These are phyloP conservation scores for Ophiocordyceps polyrhachis-furcata DNA, from an alignment of 2,329 filamentous ascomycete genomes.

Conservation along the genomic window DNA sequence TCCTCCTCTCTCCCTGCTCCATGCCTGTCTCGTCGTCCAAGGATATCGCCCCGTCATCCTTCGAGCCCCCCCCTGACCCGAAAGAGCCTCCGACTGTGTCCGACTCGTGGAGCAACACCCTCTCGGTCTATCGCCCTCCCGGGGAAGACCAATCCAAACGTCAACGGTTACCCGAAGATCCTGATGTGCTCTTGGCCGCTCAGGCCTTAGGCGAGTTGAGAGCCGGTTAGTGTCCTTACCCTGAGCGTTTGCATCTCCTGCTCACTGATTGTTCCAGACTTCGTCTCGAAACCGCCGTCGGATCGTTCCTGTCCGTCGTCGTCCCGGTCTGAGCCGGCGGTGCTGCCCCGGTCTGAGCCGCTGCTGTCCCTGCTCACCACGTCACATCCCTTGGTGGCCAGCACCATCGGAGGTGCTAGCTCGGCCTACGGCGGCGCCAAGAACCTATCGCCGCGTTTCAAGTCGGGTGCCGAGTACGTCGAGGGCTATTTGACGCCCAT, in stretches of 20 bases:
- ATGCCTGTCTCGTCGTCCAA: slow-evolving; percentile 9
- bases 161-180: slow-evolving; percentile 31
- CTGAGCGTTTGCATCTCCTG: not conserved
- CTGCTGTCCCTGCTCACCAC: slow-evolving; percentile 74
- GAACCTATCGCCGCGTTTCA: slow-evolving; percentile 76
- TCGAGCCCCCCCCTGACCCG: slow-evolving; percentile 7
- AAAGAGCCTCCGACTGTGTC: slow-evolving; percentile 19
- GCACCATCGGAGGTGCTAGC: slow-evolving; percentile 66
- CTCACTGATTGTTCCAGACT: slow-evolving; percentile 26
- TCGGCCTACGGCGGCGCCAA: slow-evolving; percentile 78
- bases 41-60: slow-evolving; percentile 10
- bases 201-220: slow-evolving; percentile 58
- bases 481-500: slow-evolving; percentile 77
- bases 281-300: slow-evolving; percentile 42
- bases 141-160: not conserved
- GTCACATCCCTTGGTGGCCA: slow-evolving; percentile 70
- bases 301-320: not conserved
- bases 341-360: slow-evolving; percentile 26
- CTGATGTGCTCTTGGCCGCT: slow-evolving; percentile 50
- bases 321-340: slow-evolving; percentile 2
- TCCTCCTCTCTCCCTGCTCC: not conserved
- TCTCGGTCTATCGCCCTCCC: slow-evolving; percentile 13
- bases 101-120: slow-evolving; percentile 27
- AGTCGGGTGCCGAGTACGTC: slow-evolving; percentile 76
- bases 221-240: slow-evolving; percentile 35